phyloP scores from a whole-genome alignment of 495 filamentous ascomycete genomes.

The Echria macrotheca region DNA sequence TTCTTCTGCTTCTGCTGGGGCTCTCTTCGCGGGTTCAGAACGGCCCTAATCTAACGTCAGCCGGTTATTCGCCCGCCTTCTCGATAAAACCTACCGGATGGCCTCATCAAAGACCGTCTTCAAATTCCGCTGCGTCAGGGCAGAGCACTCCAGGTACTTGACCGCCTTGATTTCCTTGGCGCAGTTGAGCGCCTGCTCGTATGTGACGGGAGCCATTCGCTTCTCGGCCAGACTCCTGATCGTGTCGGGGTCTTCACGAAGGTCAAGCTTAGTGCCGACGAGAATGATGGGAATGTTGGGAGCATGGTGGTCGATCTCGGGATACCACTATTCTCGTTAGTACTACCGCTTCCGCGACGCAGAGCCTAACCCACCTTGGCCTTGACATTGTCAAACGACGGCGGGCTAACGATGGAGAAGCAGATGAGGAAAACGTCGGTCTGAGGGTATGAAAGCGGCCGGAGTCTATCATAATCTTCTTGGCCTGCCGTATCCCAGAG shows the following conservation, averaged over 20 bases:
- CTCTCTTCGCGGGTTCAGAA: slow-evolving; percentile 69
- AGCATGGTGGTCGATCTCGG: slow-evolving; percentile 95
- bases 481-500: slow-evolving; percentile 99
- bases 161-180: slow-evolving; percentile 89
- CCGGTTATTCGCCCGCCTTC: too few relatives aligned
- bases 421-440: slow-evolving; percentile 98
- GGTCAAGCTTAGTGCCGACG: slow-evolving; percentile 94
- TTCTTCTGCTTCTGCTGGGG: slow-evolving; percentile 54
- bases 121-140: slow-evolving; percentile 87
- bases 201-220: slow-evolving; percentile 87
- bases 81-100: slow-evolving; percentile 81
- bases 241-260: slow-evolving; percentile 84
- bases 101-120: slow-evolving; percentile 99
- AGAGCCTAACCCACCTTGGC: slow-evolving; percentile 63
- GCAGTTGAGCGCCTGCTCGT: slow-evolving; percentile 76
- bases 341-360: background rate
- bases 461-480: slow-evolving; percentile 95
- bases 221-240: slow-evolving; percentile 70
- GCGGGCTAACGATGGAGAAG: slow-evolving; percentile 96
- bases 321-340: slow-evolving; percentile 67
- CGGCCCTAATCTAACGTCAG: slow-evolving; percentile 54
- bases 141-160: slow-evolving; percentile 98
- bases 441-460: slow-evolving; percentile 94
- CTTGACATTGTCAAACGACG: slow-evolving; percentile 96
- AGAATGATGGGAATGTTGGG: slow-evolving; percentile 94